A percentile compares a stretch with the other conserved stretches of the same genome.
These are phyloP conservation scores for Cucumis hystrix DNA, from an alignment of 306 rosid species.

Conservation along the genomic window DNA sequence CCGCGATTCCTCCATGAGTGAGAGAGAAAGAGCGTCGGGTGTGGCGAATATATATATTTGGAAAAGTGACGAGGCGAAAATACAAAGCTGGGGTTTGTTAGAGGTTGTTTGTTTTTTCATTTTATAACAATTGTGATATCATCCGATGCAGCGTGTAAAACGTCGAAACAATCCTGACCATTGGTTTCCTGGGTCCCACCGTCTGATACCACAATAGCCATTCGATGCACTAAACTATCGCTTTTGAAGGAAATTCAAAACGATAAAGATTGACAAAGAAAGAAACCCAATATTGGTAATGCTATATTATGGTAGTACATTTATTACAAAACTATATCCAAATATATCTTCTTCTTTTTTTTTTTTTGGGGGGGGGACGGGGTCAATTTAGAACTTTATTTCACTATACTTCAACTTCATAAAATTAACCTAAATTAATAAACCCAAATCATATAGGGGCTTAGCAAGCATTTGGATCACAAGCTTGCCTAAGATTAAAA, in stretches of 20 bases:
- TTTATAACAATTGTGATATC: no score
- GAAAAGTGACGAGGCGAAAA: not conserved
- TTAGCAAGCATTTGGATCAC: no score
- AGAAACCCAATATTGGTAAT: not conserved
- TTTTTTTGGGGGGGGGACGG: no score
- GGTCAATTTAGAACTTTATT: no score
- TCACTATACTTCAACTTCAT: no score
- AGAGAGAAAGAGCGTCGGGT: not conserved
- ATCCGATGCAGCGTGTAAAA: not conserved
- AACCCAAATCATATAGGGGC: no score
- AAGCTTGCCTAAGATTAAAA: no score
- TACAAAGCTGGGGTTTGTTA: no score
- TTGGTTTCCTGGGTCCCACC: not conserved
- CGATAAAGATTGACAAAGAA: not conserved
- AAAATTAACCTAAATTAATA: no score
- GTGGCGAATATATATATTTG: not conserved
- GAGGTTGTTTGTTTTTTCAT: no score
- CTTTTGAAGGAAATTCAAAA: not conserved
- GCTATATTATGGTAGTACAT: not conserved
- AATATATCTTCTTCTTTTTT: no score
- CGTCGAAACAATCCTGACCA: not conserved
- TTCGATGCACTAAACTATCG: not conserved
- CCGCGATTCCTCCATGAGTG: slow-evolving; percentile 14
- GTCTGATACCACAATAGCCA: not conserved
- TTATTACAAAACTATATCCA: not conserved